Evolutionary conservation across 306 rosid genomes (phyloP), one percentile per base, ranked within the genome.

Genomic region (Pterocarpus santalinus): DNA sequence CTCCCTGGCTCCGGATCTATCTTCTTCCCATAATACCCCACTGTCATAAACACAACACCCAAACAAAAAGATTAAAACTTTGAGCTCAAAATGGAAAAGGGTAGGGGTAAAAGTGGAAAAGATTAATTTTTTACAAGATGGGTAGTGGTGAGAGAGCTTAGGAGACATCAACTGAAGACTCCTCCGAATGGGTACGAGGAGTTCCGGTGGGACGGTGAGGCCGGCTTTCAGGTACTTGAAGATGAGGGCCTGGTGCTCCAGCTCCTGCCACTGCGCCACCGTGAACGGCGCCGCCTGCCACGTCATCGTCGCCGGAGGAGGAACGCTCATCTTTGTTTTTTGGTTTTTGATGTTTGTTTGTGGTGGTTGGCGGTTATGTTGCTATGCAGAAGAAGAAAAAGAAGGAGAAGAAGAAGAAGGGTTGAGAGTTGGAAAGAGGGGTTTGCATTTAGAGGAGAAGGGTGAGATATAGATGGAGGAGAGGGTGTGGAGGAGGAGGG

Each of bases 1-100:
- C 98, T 81, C 56, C 98, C 98, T 2, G 98, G 98, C 81, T 94
- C 98, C 1, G 98, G 97, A 86, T 94, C 98, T 78, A 91, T 89
- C 90, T 94, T 94, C 91, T 94, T 94, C 81, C 98, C 97, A 17
- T 86, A 91, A 53, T 84, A 91, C 9, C 89, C 93, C 89, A 90
- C 97, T 91, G 79, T 82, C 73, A 69, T 22, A 33, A 57, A 70
- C n/a, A 56, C 57, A 51, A 51, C 57, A 51, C 57, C 5, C 2
- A 43, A 53, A 43, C 65, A 79, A 16, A 35, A 35, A 36, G n/a
- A 13, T 55, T 55, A 4, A 17, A 79, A 46, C 49, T 28, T 69
- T 66, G 28, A 79, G 15, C 61, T 44, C 7, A 11, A 30, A 11
- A 71, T 34, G 2, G 10, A 33, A 8, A 33, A 13, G 49, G 30